These are phyloP conservation scores for Podospora appendiculata DNA, from an alignment of 495 filamentous ascomycete species.

Conservation along the genomic window DNA sequence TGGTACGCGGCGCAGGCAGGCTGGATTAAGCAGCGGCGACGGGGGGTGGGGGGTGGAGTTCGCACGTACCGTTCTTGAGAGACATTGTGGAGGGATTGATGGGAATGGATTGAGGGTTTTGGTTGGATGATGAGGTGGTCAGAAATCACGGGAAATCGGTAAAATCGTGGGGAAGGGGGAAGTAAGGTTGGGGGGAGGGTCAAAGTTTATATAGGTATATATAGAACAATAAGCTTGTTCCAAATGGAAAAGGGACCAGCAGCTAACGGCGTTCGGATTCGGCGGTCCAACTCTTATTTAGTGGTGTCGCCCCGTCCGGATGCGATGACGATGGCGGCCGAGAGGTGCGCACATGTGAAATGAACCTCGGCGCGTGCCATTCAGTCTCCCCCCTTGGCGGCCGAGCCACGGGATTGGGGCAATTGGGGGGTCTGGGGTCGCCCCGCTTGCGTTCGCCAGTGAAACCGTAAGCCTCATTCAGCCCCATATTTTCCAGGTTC, in stretches of 20 bases:
- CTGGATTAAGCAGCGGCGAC: too few relatives aligned
- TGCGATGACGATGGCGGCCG: slow-evolving; percentile 15
- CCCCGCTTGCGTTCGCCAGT: too few relatives aligned
- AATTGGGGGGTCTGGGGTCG: too few relatives aligned
- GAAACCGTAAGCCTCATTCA: too few relatives aligned
- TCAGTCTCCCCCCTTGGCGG: neutral
- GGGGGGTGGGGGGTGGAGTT: neutral
- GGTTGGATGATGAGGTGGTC: neutral
- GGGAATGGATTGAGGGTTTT: neutral
- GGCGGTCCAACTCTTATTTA: neutral
- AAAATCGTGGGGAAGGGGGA: neutral
- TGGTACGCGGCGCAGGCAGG: too few relatives aligned
- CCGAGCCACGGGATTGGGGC: too few relatives aligned
- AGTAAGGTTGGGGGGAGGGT: neutral
- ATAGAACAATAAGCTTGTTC: neutral
- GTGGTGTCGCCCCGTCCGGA: slow-evolving; percentile 1
- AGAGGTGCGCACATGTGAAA: slow-evolving; percentile 16
- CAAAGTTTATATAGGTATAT: neutral
- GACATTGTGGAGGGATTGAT: slow-evolving; percentile 47
- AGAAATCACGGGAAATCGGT: slow-evolving; percentile 15
- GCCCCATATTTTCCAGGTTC: too few relatives aligned
- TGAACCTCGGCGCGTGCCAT: slow-evolving; percentile 18
- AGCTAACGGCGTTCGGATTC: neutral
- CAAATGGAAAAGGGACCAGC: neutral
- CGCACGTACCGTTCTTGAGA: slow-evolving; percentile 64